Conservation (phyloP, 495 filamentous ascomycete species). For the Corynascus novoguineensis region DNA sequence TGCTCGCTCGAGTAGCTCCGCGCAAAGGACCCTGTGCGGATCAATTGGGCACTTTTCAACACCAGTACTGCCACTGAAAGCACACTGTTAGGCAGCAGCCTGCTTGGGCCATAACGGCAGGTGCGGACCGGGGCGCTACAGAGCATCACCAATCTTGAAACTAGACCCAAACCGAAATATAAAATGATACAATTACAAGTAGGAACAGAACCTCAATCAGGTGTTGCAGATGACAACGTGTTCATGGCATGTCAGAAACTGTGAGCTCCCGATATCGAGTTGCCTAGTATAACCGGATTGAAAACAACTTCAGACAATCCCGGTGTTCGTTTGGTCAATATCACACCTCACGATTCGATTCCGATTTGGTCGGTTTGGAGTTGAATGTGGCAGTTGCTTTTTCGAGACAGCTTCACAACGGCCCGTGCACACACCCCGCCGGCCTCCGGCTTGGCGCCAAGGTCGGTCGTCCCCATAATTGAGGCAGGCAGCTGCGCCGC, state of each 20-base stretch:
- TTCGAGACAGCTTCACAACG: not conserved
- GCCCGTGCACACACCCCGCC: constrained; percentile 9
- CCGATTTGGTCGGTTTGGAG: not conserved
- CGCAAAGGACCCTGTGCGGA: not conserved
- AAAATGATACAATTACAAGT: not conserved
- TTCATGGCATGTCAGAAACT: constrained; percentile 13
- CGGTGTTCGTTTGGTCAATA: not conserved
- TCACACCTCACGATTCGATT: constrained; percentile 3
- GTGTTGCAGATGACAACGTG: not conserved
- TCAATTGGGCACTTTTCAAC: constrained; percentile 17
- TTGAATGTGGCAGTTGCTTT: not conserved
- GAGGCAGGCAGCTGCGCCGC: constrained; percentile 8
- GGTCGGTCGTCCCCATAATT: not conserved
- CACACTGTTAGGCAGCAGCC: not conserved
- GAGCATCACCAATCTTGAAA: constrained; percentile 19
- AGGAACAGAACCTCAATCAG: constrained; percentile 11
- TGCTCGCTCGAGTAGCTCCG: constrained; percentile 16
- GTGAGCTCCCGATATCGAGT: not conserved
- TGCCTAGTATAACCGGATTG: not conserved
- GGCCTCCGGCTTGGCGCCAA: constrained; percentile 11
- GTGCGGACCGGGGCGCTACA: constrained; percentile 3
- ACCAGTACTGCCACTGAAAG: not conserved
- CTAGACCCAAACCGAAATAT: not conserved
- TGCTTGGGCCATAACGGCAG: constrained; percentile 19
- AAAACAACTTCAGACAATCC: constrained; percentile 3